Evolutionary conservation across 352 stramenopile species (phyloP).

Genomic region (Phytophthora aleatoria): DNA sequence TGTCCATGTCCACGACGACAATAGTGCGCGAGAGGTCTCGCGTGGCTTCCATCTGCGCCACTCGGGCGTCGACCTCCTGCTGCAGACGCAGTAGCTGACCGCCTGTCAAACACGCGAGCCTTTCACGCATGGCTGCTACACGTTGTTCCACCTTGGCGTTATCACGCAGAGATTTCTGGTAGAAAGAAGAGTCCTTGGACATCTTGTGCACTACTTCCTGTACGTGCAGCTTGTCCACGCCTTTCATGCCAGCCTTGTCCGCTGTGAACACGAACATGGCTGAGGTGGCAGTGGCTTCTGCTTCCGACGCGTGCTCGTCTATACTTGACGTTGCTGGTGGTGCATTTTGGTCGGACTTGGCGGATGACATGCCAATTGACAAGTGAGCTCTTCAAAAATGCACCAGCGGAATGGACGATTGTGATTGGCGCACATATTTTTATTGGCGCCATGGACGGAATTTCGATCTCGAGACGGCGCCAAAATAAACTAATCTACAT

Average conservation of each 20-base stretch:
- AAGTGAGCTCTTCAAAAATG: conserved; percentile 26
- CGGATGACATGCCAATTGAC: conserved; percentile 28
- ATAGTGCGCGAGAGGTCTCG: conserved; percentile 72
- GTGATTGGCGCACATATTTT: conserved; percentile 12
- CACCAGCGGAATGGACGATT: conserved; percentile 15
- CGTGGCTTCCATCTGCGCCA: conserved; percentile 59
- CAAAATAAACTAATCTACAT: conserved; percentile 9
- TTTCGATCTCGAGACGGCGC: conserved; percentile 23
- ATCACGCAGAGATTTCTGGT: conserved; percentile 90
- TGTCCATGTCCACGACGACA: conserved; percentile 97
- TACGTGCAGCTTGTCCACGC: conserved; percentile 89
- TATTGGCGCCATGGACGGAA: conserved; percentile 15
- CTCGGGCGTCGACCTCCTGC: conserved; percentile 44
- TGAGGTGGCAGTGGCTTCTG: conserved; percentile 15
- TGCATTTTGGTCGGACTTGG: conserved; percentile 10
- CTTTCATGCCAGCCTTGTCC: conserved; percentile 88
- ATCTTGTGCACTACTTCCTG: conserved; percentile 94
- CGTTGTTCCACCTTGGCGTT: conserved; percentile 89
- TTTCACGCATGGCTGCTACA: conserved; percentile 74
- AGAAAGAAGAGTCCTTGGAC: conserved; percentile 93
- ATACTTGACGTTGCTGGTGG: neutral
- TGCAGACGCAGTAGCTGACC: conserved; percentile 37
- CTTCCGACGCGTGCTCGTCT: neutral
- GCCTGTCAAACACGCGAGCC: conserved; percentile 61
- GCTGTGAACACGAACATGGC: conserved; percentile 87